Evolutionary conservation across 805 yeast genomes (phyloP).

Genomic region (Isabelozyma heimii): DNA sequence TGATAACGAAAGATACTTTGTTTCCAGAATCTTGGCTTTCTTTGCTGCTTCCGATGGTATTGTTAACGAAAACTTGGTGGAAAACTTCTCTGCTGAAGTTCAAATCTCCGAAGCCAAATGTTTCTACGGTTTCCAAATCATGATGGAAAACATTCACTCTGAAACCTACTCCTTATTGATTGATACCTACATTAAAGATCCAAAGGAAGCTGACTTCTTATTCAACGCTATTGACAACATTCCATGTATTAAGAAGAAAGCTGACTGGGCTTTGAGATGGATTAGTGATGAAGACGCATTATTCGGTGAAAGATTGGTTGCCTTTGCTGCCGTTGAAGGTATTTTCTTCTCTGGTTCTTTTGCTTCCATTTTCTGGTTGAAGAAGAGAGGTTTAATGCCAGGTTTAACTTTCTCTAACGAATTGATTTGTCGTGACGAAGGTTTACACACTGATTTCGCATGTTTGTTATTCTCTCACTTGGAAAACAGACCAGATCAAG

Average conservation of each 20-base stretch:
- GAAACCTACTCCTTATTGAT: slow-evolving; percentile 94
- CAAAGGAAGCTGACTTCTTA: slow-evolving; percentile 84
- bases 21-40: slow-evolving; percentile 92
- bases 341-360: slow-evolving; percentile 97
- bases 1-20: slow-evolving; percentile 89
- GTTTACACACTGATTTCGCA: slow-evolving; percentile 97
- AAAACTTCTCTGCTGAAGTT: slow-evolving; percentile 95
- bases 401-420: slow-evolving; percentile 98
- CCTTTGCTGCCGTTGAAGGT: slow-evolving; percentile 99
- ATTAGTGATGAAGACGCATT: slow-evolving; percentile 82
- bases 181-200: slow-evolving; percentile 94
- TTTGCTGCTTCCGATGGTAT: slow-evolving; percentile 99
- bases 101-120: slow-evolving; percentile 97
- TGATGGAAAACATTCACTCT: slow-evolving; percentile 99
- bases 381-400: slow-evolving; percentile 99
- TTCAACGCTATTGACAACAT: slow-evolving; percentile 95
- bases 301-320: slow-evolving; percentile 94
- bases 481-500: slow-evolving; percentile 79
- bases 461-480: slow-evolving; percentile 92
- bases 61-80: slow-evolving; percentile 95
- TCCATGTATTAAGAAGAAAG: slow-evolving; percentile 95
- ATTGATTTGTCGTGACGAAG: slow-evolving; percentile 97
- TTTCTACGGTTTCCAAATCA: slow-evolving; percentile 98
- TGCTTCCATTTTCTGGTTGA: slow-evolving; percentile 98
- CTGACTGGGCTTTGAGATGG: slow-evolving; percentile 99